phyloP scores from a whole-genome alignment of 2,329 filamentous ascomycete species.

The Colletotrichum sp. region DNA sequence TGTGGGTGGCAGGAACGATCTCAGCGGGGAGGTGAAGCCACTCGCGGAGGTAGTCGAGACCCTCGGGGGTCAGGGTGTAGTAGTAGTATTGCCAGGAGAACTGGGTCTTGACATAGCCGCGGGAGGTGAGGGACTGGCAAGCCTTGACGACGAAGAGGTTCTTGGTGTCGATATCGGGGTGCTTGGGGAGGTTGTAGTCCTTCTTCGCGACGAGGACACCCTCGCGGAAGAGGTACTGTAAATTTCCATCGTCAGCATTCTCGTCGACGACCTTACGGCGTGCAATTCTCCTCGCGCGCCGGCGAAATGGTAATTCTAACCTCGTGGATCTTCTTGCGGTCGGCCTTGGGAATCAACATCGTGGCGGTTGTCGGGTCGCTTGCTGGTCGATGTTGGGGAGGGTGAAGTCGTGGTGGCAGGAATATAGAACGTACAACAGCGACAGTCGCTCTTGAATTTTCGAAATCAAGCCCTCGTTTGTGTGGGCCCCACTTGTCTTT shows the following conservation, averaged over 20 bases:
- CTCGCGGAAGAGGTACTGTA: conserved; percentile 93
- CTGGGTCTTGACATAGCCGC: conserved; percentile 99
- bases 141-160: conserved; percentile 99
- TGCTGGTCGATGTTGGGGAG: conserved; percentile 54
- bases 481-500: not conserved
- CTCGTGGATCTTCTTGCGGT: conserved; percentile 99
- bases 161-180: conserved; percentile 98
- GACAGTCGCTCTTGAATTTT: conserved; percentile 32
- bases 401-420: conserved; percentile 40
- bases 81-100: conserved; percentile 99
- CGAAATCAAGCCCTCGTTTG: conserved; percentile 27
- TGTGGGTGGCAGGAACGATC: conserved; percentile 99
- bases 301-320: conserved; percentile 32
- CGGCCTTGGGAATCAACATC: conserved; percentile 99
- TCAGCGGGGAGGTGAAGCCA: conserved; percentile 99
- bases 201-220: conserved; percentile 97
- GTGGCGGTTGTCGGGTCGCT: conserved; percentile 57
- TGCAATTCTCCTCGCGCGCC: not conserved
- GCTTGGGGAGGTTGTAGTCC: conserved; percentile 98
- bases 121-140: conserved; percentile 96
- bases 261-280: not conserved
- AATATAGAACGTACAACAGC: conserved; percentile 27
- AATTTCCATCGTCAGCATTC: conserved; percentile 26
- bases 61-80: conserved; percentile 99
- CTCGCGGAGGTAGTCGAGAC: conserved; percentile 99